Base-by-base conservation (phyloP, 805 yeast genomes). In the Ogataea pini region DNA sequence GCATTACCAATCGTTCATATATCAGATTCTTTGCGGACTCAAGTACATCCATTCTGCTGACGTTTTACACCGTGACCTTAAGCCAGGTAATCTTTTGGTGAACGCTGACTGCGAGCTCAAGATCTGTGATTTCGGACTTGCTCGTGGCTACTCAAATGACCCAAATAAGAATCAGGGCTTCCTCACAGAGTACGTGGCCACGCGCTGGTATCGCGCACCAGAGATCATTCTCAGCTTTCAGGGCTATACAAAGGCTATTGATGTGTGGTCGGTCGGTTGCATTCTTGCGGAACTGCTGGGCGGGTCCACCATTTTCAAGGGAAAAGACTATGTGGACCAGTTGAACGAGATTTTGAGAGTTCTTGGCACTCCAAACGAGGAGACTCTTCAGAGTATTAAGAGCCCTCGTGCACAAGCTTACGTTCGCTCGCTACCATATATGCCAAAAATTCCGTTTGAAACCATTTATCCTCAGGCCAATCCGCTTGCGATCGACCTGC, bases 141-240 rank as follows among this genome's bases (percentile, higher is more conserved):
- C 98, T 1, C 79, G 97, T 65, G 96, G 97, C 31, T 90, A 86
- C 57, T 82, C 89, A 8, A 82, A 82, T 50, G 85, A 84, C 60
- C 87, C 90, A 0, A 91, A 84, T 51, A 87, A 84, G 58, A 89
- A 90, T 58, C 86, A 87, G 27, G 97, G 96, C n/a, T 92, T 89
- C 61, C 72, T 92, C 75, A 94, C 99, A 1, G 98, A 92, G 67
- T 94, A 94, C 64, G 99, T 94, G 22, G 98, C 99, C 27, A 94
- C 99, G 1, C 78, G 99, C 65, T 94, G 99, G 99, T 94, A 94
- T 69, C 76, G 99, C 57, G 99, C 99, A 3, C 99, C 99, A 0
- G 99, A 94, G 64, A 90, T 94, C 68, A 92, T 94, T 90, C 75
- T 94, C 47, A 85, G 95, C 55, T 89, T 88, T 72, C 96, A 94